These are phyloP conservation scores for Solanum chiquidenum DNA, from an alignment of 257 asterid species.

Conservation along the genomic window DNA sequence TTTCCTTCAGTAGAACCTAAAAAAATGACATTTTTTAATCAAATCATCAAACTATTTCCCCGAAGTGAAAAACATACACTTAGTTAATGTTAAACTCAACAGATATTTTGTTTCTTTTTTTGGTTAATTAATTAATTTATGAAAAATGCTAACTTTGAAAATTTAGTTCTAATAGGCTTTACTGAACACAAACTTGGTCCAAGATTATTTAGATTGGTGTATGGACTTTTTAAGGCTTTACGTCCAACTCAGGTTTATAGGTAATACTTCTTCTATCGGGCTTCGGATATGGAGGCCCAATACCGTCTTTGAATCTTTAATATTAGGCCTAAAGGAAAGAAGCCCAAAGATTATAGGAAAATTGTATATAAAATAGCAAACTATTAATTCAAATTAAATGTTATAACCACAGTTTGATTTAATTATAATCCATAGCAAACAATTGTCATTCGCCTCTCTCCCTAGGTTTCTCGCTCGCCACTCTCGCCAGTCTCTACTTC, in stretches of 20 bases:
- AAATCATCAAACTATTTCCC: background rate
- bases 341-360: too few relatives aligned
- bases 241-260: background rate
- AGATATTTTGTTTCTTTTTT: background rate
- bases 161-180: background rate
- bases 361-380: too few relatives aligned
- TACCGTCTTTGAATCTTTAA: background rate
- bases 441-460: too few relatives aligned
- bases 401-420: too few relatives aligned
- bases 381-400: too few relatives aligned
- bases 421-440: too few relatives aligned
- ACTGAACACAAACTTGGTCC: background rate
- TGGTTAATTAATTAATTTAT: background rate
- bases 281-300: background rate
- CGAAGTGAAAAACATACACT: background rate
- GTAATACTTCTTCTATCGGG: background rate
- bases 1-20: background rate
- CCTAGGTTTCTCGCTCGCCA: too few relatives aligned
- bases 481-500: too few relatives aligned
- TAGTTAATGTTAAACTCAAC: background rate
- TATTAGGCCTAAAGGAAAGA: background rate
- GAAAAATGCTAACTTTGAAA: background rate
- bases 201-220: background rate
- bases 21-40: background rate
- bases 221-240: background rate